Conservation (phyloP, 192 early-diverging fungal genomes). For the Podila clonocystis region DNA sequence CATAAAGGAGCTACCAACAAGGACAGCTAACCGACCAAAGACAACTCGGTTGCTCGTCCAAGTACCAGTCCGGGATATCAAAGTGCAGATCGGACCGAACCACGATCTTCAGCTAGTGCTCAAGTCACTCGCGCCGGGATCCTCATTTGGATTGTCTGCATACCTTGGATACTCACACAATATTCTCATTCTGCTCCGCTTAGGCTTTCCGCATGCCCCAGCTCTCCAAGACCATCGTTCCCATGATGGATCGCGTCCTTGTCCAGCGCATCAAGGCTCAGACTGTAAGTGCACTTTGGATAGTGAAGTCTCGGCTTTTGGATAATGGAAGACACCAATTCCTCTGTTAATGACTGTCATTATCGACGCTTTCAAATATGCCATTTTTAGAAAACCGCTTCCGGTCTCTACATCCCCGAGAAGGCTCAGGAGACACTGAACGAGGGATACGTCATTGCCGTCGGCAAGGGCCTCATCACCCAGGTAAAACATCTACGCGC, state of each 20-base stretch:
- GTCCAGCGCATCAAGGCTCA: constrained; percentile 96
- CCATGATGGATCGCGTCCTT: constrained; percentile 98
- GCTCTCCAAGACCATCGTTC: constrained; percentile 86
- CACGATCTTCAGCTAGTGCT: too few species aligned
- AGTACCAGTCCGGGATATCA: too few species aligned
- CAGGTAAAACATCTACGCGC: constrained; percentile 65
- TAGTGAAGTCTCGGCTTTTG: background rate
- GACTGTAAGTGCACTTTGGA: constrained; percentile 60
- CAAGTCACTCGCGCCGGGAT: too few species aligned
- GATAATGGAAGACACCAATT: too few species aligned
- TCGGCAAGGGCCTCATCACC: constrained; percentile 89
- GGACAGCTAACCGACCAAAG: too few species aligned
- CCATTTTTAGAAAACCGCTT: constrained; percentile 85
- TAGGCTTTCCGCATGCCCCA: constrained; percentile 48
- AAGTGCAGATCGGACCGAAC: too few species aligned
- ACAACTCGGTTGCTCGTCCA: too few species aligned
- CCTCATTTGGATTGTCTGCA: too few species aligned
- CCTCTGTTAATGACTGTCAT: background rate
- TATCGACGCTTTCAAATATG: background rate
- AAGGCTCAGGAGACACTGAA: constrained; percentile 98
- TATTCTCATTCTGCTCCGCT: background rate
- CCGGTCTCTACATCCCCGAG: constrained; percentile 97
- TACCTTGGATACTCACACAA: too few species aligned
- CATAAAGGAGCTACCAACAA: too few species aligned
- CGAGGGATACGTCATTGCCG: constrained; percentile 95